A percentile compares a stretch with the other conserved stretches of the same genome.
Evolutionary conservation across 2,329 filamentous ascomycete genomes (phyloP).

Genomic region (Sordariomycetes sp.): DNA sequence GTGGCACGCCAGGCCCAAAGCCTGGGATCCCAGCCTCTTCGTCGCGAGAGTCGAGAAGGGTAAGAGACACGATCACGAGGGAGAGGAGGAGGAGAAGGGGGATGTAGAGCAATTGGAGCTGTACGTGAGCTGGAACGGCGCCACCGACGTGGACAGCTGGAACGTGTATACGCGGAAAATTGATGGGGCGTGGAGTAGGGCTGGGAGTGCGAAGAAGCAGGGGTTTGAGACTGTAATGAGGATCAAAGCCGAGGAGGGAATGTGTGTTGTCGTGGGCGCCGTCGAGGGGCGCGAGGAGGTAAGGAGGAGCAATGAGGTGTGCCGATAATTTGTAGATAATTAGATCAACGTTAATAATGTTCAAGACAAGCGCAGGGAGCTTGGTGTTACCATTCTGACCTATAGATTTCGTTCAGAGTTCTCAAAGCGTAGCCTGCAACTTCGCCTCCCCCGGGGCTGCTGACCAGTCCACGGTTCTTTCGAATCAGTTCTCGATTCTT

Average conservation of each 20-base stretch:
- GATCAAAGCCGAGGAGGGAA: conserved; percentile 3
- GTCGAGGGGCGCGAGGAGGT: conserved; percentile 10
- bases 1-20: conserved; percentile 13
- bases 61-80: not conserved
- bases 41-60: conserved; percentile 6
- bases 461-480: too few relatives aligned
- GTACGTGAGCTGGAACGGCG: conserved; percentile 16
- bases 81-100: not conserved
- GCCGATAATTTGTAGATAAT: too few relatives aligned
- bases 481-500: too few relatives aligned
- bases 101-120: conserved; percentile 5
- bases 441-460: too few relatives aligned
- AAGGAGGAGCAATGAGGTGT: conserved; percentile 11
- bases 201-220: conserved; percentile 1
- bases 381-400: too few relatives aligned
- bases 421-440: too few relatives aligned
- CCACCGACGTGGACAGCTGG: conserved; percentile 13
- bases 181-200: not conserved
- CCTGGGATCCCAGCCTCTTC: conserved; percentile 7
- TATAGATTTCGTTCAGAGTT: too few relatives aligned
- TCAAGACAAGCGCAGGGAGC: too few relatives aligned
- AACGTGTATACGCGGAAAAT: conserved; percentile 9
- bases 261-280: conserved; percentile 11
- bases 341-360: too few relatives aligned
- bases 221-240: conserved; percentile 16